phyloP scores from a whole-genome alignment of 805 yeast genomes.

The Kuraishia ogatae region DNA sequence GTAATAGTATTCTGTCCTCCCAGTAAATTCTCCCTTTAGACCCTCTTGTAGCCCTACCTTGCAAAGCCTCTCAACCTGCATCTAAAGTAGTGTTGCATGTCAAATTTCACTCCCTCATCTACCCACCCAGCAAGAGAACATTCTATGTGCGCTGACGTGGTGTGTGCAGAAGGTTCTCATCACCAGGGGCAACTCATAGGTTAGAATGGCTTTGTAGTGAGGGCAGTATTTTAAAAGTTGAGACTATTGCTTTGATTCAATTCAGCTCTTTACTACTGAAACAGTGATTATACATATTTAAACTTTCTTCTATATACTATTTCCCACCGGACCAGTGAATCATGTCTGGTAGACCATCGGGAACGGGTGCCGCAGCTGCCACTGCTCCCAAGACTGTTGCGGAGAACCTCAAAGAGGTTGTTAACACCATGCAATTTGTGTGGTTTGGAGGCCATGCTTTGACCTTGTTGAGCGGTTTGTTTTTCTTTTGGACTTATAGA shows the following conservation, averaged over 20 bases:
- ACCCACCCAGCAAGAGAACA: neutral
- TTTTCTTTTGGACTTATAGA: constrained; percentile 28
- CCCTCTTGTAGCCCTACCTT: neutral
- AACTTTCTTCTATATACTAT: too few relatives aligned
- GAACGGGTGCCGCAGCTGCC: neutral
- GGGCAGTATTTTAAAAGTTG: too few relatives aligned
- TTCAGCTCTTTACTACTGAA: too few relatives aligned
- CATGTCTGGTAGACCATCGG: neutral
- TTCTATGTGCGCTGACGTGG: neutral
- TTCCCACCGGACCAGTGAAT: neutral
- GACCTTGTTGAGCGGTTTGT: constrained; percentile 31
- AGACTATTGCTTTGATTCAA: too few relatives aligned
- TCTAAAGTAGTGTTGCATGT: neutral
- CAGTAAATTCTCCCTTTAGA: too few relatives aligned
- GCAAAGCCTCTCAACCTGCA: neutral
- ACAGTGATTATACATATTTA: too few relatives aligned
- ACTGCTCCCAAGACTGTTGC: neutral
- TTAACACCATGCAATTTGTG: constrained; percentile 52
- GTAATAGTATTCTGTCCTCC: too few relatives aligned
- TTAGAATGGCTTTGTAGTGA: too few relatives aligned
- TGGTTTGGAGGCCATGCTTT: constrained; percentile 66
- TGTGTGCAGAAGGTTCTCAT: neutral
- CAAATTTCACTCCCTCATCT: neutral
- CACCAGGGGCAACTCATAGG: neutral
- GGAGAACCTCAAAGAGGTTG: constrained; percentile 4